phyloP scores from a whole-genome alignment of 371 early-diverging fungal genomes.

The Mucor lusitanicus region DNA sequence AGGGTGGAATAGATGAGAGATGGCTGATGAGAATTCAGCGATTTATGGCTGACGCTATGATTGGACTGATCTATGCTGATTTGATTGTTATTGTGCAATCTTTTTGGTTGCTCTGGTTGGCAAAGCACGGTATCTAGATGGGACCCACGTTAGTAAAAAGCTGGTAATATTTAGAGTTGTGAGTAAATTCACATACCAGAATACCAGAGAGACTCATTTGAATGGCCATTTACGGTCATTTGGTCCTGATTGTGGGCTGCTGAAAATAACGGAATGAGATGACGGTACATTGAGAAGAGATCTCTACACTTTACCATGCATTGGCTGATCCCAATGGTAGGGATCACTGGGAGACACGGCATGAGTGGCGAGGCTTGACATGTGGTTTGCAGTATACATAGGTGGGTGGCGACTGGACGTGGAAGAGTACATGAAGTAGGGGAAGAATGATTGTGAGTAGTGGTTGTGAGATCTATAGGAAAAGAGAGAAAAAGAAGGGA shows the following conservation, averaged over 20 bases:
- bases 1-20: not conserved
- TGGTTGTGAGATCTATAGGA: not conserved
- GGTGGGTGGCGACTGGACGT: not conserved
- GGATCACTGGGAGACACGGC: not conserved
- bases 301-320: slow-evolving; percentile 4
- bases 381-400: not conserved
- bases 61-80: not conserved
- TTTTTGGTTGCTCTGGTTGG: not conserved
- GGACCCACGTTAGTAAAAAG: not conserved
- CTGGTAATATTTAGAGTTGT: slow-evolving; percentile 4
- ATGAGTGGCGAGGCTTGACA: not conserved
- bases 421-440: not conserved
- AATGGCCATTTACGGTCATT: not conserved
- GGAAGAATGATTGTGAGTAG: not conserved
- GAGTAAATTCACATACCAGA: slow-evolving; percentile 1
- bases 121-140: slow-evolving; percentile 8
- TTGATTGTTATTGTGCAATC: not conserved
- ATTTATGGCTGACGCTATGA: not conserved
- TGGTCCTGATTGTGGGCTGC: slow-evolving; percentile 7
- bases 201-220: slow-evolving; percentile 16
- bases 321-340: slow-evolving; percentile 14
- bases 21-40: slow-evolving; percentile 4
- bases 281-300: not conserved
- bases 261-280: not conserved
- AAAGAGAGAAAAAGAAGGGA: slow-evolving; percentile 4